These are phyloP conservation scores for Mortierella sp. DNA, from an alignment of 371 early-diverging fungal species.

Conservation along the genomic window DNA sequence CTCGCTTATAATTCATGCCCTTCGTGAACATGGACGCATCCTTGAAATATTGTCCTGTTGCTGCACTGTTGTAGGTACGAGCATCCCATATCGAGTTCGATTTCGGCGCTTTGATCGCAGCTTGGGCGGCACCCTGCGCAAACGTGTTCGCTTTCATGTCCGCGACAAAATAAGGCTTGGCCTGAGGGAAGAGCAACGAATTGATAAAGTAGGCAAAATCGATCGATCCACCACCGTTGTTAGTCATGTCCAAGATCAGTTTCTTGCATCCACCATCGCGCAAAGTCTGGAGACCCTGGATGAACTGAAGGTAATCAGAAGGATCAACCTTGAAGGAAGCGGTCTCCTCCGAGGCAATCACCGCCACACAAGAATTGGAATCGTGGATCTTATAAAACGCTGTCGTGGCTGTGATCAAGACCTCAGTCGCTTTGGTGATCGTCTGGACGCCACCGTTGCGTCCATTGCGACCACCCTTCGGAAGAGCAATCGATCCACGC, in stretches of 20 bases:
- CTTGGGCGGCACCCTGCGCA: constrained; percentile 30
- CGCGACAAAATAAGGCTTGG: constrained; percentile 50
- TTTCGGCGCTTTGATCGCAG: constrained; percentile 19
- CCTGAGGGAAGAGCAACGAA: constrained; percentile 43
- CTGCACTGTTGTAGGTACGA: constrained; percentile 26
- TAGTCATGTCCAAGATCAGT: constrained; percentile 55
- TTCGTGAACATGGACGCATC: constrained; percentile 52
- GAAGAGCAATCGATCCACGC: constrained; percentile 38
- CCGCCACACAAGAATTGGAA: constrained; percentile 40
- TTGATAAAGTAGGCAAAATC: constrained; percentile 54
- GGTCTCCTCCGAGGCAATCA: constrained; percentile 50
- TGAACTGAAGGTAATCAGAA: constrained; percentile 39
- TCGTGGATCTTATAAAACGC: constrained; percentile 41
- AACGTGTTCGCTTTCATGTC: constrained; percentile 29
- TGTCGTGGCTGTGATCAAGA: constrained; percentile 32
- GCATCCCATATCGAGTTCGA: constrained; percentile 40
- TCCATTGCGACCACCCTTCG: constrained; percentile 31
- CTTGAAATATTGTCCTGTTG: constrained; percentile 30
- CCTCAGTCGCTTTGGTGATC: constrained; percentile 34
- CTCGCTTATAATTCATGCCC: constrained; percentile 33
- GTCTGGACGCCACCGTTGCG: constrained; percentile 14
- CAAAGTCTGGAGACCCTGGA: constrained; percentile 40
- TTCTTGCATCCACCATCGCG: constrained; percentile 46
- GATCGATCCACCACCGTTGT: constrained; percentile 54
- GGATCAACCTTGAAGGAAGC: constrained; percentile 32